Evolutionary conservation across 2,329 filamentous ascomycete genomes (phyloP).

Genomic region (Alternaria gansuensis): DNA sequence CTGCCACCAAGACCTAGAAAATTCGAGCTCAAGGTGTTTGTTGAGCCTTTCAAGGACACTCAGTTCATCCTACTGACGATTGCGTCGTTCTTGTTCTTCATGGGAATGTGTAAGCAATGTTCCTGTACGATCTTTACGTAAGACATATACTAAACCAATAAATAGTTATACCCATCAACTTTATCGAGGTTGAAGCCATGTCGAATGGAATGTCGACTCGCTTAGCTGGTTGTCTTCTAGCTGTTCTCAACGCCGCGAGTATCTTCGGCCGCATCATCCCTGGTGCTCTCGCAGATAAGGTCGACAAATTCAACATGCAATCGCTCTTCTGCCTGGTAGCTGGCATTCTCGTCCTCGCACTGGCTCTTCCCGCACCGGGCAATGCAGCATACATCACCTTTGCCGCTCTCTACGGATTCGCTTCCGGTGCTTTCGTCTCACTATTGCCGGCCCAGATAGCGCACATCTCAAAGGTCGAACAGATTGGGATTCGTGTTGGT

Average conservation of each 20-base stretch:
- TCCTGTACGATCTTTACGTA: background rate
- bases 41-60: constrained; percentile 51
- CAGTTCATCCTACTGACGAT: constrained; percentile 56
- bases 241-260: constrained; percentile 59
- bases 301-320: constrained; percentile 63
- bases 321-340: constrained; percentile 45
- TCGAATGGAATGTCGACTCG: constrained; percentile 58
- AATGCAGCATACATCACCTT: constrained; percentile 58
- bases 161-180: constrained; percentile 60
- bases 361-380: constrained; percentile 58
- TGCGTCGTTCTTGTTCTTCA: constrained; percentile 66
- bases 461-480: constrained; percentile 54
- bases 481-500: constrained; percentile 66
- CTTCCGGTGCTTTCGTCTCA: constrained; percentile 62
- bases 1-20: constrained; percentile 54
- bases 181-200: constrained; percentile 58
- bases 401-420: constrained; percentile 61
- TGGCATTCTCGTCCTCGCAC: constrained; percentile 57
- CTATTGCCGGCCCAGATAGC: constrained; percentile 58
- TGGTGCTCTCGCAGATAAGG: constrained; percentile 62
- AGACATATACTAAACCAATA: background rate
- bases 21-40: constrained; percentile 43
- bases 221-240: constrained; percentile 63
- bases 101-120: constrained; percentile 61
- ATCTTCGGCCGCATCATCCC: constrained; percentile 66